Conservation (phyloP, 805 yeast genomes). For the Yamadazyma sp. region DNA sequence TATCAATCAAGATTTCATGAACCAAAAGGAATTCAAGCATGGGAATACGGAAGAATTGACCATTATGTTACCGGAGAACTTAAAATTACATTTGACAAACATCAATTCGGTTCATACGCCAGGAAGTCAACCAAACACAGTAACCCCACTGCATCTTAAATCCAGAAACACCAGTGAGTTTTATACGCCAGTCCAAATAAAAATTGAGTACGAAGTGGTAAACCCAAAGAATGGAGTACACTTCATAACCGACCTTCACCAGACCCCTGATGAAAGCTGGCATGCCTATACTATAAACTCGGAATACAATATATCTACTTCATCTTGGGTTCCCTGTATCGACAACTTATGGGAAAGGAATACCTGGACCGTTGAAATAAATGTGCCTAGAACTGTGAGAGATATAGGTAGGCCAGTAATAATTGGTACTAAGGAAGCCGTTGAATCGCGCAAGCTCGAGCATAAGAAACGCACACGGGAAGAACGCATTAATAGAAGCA, state of each 20-base stretch:
- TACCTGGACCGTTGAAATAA: constrained; percentile 90
- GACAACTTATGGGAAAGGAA: constrained; percentile 85
- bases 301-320: constrained; percentile 75
- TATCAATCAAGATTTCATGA: constrained; percentile 30
- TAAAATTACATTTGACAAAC: constrained; percentile 52
- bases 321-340: constrained; percentile 97
- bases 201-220: constrained; percentile 61
- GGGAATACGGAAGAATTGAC: constrained; percentile 63
- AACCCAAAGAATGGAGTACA: constrained; percentile 74
- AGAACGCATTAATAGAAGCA: constrained; percentile 18
- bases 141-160: constrained; percentile 38
- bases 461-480: constrained; percentile 13
- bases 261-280: constrained; percentile 52
- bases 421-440: constrained; percentile 35
- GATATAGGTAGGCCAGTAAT: constrained; percentile 58
- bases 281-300: constrained; percentile 84
- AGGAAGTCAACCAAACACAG: constrained; percentile 26
- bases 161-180: constrained; percentile 36
- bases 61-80: constrained; percentile 62
- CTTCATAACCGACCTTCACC: constrained; percentile 52
- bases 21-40: constrained; percentile 11
- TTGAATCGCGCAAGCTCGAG: constrained; percentile 14
- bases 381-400: constrained; percentile 75
- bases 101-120: constrained; percentile 27
- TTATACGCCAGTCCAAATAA: constrained; percentile 72